Conservation (phyloP, 2,329 filamentous ascomycete species). For the Spiromastix sp. region DNA sequence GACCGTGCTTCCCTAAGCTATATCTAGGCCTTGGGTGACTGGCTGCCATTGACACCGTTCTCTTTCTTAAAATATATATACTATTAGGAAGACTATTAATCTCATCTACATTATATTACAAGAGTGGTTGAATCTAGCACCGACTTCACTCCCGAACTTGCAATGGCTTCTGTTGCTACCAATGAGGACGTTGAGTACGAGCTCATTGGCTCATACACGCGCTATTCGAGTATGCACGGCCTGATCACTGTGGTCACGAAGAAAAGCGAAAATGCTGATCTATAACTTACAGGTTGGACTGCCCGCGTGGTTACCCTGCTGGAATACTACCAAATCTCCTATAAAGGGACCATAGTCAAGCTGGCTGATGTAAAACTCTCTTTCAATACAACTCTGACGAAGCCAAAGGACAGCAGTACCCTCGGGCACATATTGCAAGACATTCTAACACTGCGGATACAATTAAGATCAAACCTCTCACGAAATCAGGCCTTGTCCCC, state of each 20-base stretch:
- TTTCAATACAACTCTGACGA: no score
- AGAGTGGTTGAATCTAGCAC: no score
- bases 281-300: slow-evolving; percentile 21
- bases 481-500: slow-evolving; percentile 22
- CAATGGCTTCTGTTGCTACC: no score
- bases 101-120: no score
- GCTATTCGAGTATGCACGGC: slow-evolving; percentile 22
- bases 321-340: slow-evolving; percentile 25
- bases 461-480: slow-evolving; percentile 16
- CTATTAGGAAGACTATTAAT: no score
- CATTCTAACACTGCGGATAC: neutral
- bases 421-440: neutral
- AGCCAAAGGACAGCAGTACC: no score
- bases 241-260: neutral
- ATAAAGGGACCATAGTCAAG: slow-evolving; percentile 16
- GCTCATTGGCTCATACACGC: slow-evolving; percentile 21
- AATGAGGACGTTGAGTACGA: slow-evolving; percentile 19
- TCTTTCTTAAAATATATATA: no score
- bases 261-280: neutral
- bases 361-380: slow-evolving; percentile 18
- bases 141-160: no score
- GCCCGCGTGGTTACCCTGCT: slow-evolving; percentile 22
- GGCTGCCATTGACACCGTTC: no score
- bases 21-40: no score
- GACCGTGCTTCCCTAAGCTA: no score